Percentiles rank a stretch among this genome's conserved stretches.
Conservation (phyloP, 2,329 filamentous ascomycete genomes). For the Ilyonectria mors-panacis region DNA sequence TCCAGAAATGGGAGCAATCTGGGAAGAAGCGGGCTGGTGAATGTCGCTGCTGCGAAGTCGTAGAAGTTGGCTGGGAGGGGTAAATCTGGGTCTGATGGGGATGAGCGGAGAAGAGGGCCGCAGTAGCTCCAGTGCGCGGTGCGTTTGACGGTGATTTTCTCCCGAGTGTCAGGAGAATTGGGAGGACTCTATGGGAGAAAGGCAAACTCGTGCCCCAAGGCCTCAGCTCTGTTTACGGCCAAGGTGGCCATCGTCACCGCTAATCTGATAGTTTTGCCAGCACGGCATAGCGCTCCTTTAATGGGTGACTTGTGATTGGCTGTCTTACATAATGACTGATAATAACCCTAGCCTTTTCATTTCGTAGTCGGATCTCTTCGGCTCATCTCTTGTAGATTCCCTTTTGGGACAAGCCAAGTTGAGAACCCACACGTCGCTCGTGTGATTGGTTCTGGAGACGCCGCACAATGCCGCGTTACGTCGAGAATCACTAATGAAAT, state of each 20-base stretch:
- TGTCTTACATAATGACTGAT: not conserved
- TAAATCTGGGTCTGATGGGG: constrained; percentile 19
- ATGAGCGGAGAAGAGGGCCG: constrained; percentile 54
- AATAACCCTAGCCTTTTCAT: not conserved
- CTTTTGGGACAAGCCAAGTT: constrained; percentile 13
- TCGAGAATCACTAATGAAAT: not conserved
- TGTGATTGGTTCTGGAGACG: constrained; percentile 22
- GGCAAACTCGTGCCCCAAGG: constrained; percentile 14
- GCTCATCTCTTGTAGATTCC: constrained; percentile 40
- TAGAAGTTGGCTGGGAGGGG: constrained; percentile 54
- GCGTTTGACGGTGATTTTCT: constrained; percentile 40
- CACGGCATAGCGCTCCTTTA: not conserved
- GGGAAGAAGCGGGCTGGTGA: constrained; percentile 53
- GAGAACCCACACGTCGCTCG: no score
- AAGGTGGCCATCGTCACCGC: not conserved
- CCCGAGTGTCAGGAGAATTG: not conserved
- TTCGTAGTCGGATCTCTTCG: not conserved
- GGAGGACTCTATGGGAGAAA: constrained; percentile 29
- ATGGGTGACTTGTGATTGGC: not conserved
- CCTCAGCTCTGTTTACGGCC: not conserved
- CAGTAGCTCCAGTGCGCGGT: constrained; percentile 62
- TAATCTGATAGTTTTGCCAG: not conserved
- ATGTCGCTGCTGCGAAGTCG: constrained; percentile 55
- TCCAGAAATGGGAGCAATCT: constrained; percentile 58
- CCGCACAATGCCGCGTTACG: not conserved